These are phyloP conservation scores for Suaeda aralocaspica DNA, from an alignment of 148 eudicot species.

Conservation along the genomic window DNA sequence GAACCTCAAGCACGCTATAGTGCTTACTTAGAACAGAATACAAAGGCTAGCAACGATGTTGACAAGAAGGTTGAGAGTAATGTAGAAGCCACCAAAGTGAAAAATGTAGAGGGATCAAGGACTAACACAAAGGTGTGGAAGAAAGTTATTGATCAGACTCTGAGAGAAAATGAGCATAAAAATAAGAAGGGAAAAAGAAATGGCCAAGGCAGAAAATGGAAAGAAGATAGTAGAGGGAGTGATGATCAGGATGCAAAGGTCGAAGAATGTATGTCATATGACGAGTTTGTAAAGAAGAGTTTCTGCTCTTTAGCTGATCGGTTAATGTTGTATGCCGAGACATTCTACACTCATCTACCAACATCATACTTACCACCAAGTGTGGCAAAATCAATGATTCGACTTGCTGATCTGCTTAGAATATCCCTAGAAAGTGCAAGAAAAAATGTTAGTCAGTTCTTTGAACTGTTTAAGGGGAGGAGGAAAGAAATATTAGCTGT, in stretches of 20 bases:
- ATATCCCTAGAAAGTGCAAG: constrained; percentile 14
- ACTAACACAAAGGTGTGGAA: too few species aligned
- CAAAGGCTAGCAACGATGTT: too few species aligned
- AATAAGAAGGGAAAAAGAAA: too few species aligned
- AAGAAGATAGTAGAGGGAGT: not conserved
- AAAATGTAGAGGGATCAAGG: too few species aligned
- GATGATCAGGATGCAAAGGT: too few species aligned
- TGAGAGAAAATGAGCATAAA: too few species aligned
- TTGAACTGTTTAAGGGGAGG: constrained; percentile 6
- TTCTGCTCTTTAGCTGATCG: constrained; percentile 20
- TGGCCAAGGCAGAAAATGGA: too few species aligned
- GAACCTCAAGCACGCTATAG: constrained; percentile 36
- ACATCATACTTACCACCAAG: constrained; percentile 32
- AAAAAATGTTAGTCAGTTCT: not conserved
- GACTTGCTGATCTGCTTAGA: constrained; percentile 25
- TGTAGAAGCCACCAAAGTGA: too few species aligned
- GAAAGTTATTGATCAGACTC: too few species aligned
- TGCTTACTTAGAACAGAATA: constrained; percentile 27
- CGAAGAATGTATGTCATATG: too few species aligned
- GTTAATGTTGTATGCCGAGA: constrained; percentile 25
- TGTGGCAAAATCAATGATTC: constrained; percentile 34
- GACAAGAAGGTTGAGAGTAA: too few species aligned
- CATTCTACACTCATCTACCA: constrained; percentile 56
- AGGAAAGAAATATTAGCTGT: too few species aligned
- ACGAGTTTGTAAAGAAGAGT: constrained; percentile 24